Evolutionary conservation across 2,329 filamentous ascomycete genomes (phyloP).

Genomic region (Phoma sp.): DNA sequence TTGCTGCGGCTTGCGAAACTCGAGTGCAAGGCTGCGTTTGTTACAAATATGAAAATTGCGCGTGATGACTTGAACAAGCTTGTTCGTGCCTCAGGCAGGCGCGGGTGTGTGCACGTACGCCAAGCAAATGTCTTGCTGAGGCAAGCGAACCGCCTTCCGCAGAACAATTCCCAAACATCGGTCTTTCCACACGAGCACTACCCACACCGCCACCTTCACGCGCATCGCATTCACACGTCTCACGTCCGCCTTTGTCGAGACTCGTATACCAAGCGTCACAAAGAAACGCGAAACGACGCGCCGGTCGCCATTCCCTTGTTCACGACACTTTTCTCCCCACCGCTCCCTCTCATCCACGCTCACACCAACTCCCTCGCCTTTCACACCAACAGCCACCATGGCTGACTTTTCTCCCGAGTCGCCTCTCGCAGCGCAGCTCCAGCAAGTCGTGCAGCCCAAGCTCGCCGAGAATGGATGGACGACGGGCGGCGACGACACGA

Average conservation of each 20-base stretch:
- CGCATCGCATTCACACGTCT: slow-evolving; percentile 21
- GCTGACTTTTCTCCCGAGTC: slow-evolving; percentile 78
- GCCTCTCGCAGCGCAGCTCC: slow-evolving; percentile 83
- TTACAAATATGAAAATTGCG: not conserved
- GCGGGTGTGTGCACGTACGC: not conserved
- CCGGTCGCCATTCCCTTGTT: slow-evolving; percentile 33
- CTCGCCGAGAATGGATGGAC: slow-evolving; percentile 93
- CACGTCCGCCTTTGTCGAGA: slow-evolving; percentile 19
- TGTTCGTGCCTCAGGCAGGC: slow-evolving; percentile 6
- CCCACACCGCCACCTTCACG: slow-evolving; percentile 12
- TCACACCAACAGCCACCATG: slow-evolving; percentile 59
- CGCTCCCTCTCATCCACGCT: slow-evolving; percentile 10
- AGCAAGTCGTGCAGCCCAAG: slow-evolving; percentile 84
- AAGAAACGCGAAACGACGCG: slow-evolving; percentile 30
- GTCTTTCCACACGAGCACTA: slow-evolving; percentile 18
- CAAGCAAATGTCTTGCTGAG: slow-evolving; percentile 11
- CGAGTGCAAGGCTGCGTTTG: not conserved
- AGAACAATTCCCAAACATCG: slow-evolving; percentile 8
- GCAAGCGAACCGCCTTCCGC: slow-evolving; percentile 14
- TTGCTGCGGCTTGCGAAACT: not conserved
- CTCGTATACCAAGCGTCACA: slow-evolving; percentile 3
- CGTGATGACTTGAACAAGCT: not conserved
- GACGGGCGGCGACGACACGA: slow-evolving; percentile 77
- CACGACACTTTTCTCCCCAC: slow-evolving; percentile 15
- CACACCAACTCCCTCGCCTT: slow-evolving; percentile 20